Evolutionary conservation across 257 asterid genomes (phyloP).

Genomic region (Coffea eugenioides): DNA sequence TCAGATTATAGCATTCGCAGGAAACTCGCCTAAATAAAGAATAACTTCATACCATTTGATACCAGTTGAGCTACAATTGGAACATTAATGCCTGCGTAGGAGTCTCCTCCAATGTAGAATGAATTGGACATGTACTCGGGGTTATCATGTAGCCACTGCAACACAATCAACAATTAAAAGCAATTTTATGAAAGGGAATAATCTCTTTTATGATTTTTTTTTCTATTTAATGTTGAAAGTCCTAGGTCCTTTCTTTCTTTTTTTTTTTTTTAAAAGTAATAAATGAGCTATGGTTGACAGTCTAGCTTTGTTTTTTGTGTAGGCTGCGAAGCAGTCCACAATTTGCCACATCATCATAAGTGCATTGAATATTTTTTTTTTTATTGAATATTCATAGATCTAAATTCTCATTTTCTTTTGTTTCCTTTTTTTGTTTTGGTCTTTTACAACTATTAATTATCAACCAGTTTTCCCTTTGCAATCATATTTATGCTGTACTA

Average conservation of each 20-base stretch:
- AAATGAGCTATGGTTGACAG: too few relatives aligned
- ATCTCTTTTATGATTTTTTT: not conserved
- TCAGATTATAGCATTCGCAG: not conserved
- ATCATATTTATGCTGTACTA: too few relatives aligned
- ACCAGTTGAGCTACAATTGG: slow-evolving; percentile 28
- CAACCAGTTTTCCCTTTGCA: too few relatives aligned
- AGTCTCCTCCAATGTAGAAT: slow-evolving; percentile 30
- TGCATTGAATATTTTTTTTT: too few relatives aligned
- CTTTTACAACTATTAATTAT: too few relatives aligned
- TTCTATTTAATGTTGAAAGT: not conserved
- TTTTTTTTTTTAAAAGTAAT: too few relatives aligned
- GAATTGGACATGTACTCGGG: slow-evolving; percentile 21
- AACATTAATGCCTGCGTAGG: slow-evolving; percentile 23
- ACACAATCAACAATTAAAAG: not conserved
- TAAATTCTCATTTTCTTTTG: too few relatives aligned
- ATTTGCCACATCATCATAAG: too few relatives aligned
- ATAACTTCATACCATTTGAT: slow-evolving; percentile 17
- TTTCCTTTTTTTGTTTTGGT: too few relatives aligned
- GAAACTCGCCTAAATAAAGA: not conserved
- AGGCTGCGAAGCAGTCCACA: too few relatives aligned
- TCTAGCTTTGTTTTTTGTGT: too few relatives aligned
- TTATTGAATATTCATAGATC: too few relatives aligned
- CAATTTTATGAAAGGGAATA: not conserved
- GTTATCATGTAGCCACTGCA: slow-evolving; percentile 28
- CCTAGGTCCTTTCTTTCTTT: not conserved